These are phyloP conservation scores for Avena eriantha DNA, from an alignment of 176 grass and related monocot genomes.

Conservation along the genomic window DNA sequence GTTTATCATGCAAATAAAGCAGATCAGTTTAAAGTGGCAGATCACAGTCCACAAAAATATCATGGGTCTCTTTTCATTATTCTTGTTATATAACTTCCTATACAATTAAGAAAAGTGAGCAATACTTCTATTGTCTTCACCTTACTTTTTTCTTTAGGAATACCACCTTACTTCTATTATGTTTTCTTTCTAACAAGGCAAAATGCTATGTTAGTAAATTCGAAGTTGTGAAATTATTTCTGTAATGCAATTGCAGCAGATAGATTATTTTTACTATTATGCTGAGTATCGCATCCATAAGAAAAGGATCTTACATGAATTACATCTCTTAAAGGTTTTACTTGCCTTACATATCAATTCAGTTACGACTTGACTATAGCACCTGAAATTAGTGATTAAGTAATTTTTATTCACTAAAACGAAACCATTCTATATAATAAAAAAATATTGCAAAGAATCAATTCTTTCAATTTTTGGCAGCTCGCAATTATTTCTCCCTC, in stretches of 20 bases:
- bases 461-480: not conserved
- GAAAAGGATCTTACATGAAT: not conserved
- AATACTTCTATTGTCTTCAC: not conserved
- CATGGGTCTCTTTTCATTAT: not conserved
- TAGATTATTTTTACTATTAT: not conserved
- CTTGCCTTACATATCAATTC: not conserved
- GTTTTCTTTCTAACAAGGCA: not conserved
- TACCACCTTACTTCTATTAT: not conserved
- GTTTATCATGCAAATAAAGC: not conserved
- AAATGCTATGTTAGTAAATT: not conserved
- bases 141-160: not conserved
- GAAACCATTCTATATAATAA: not conserved
- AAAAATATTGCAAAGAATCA: not conserved
- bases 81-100: not conserved
- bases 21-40: not conserved
- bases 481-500: not conserved
- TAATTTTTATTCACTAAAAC: not conserved
- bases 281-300: not conserved
- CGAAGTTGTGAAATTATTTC: not conserved
- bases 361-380: not conserved
- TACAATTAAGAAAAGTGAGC: not conserved
- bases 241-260: not conserved
- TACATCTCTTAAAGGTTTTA: not conserved
- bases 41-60: slow-evolving; percentile 1
- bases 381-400: not conserved